Percentiles rank a stretch among this genome's conserved stretches.
Conservation (phyloP, 2,329 filamentous ascomycete species). For the Colletotrichum sp. region DNA sequence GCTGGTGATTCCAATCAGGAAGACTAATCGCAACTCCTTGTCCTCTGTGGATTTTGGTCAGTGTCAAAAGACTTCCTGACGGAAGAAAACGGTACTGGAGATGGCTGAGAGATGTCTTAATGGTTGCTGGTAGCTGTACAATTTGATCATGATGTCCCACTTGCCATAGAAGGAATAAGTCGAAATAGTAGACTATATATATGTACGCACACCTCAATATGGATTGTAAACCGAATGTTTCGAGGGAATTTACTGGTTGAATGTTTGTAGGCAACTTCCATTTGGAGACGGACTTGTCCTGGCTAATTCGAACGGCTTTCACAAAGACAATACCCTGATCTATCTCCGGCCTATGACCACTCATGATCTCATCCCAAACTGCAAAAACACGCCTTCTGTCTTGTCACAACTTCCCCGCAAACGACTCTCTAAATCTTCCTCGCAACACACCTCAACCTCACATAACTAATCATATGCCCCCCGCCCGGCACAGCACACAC, state of each 20-base stretch:
- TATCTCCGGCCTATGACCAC: neutral
- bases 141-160: neutral
- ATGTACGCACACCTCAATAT: neutral
- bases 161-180: neutral
- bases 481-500: conserved; percentile 63
- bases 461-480: conserved; percentile 59
- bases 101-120: neutral
- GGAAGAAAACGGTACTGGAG: neutral
- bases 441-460: conserved; percentile 56
- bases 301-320: neutral
- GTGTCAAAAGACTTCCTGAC: neutral
- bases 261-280: fast-evolving
- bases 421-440: conserved; percentile 32
- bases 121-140: too few species aligned
- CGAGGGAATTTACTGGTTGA: fast-evolving
- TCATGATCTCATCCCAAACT: neutral
- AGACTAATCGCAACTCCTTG: neutral
- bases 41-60: neutral
- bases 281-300: neutral
- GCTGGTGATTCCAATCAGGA: neutral
- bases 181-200: fast-evolving
- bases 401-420: fast-evolving
- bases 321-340: neutral
- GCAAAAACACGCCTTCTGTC: neutral
- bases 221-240: neutral